Base-by-base conservation (phyloP, 2,329 filamentous ascomycete genomes). In the Aspergillus piperis region DNA sequence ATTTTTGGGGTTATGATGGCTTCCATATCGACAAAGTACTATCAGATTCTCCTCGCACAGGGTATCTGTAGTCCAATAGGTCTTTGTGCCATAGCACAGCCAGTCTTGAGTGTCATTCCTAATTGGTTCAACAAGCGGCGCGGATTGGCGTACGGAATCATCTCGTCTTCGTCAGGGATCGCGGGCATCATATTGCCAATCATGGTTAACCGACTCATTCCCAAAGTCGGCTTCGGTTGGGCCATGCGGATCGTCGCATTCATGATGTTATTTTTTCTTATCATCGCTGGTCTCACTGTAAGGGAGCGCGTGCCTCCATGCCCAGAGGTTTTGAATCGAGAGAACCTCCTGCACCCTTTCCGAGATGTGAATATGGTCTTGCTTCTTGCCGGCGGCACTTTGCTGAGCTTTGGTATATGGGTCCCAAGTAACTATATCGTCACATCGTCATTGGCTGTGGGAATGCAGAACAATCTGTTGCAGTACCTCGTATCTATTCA, bases 1-100 rank as follows among this genome's bases (percentile, higher is more conserved):
- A 81, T 86, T 56, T 83, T 86, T 57, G 83, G 83, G 3, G 72
- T 86, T 23, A 86, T 86, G 83, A 86, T 86, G 84, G 75, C 82
- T 2, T 82, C 79, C 19, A 72, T 86, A 5, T 81, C 80, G 17
- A 79, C 69, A 0, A 72, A 84, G 61, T 84, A 84, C 69, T 84
- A 81, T 62, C 82, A 84, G 58, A 79, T 84, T 62, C 73, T 84
- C 38, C 78, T 84, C 7, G 74, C 81, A 1, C 83, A 85, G 64
- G 80, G 79, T 3, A 67, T 84, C 0, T 83, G 80, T 66, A 79
- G 78, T 27, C 76, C 80, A 36, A 76, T 81, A 48, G 81, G 81
- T 0, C 74, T 81, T 8, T 75, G 75, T 13, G 71, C 80, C 58
- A 74, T 83, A 58, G 82, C 82, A 68, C 80, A 78, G 54, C 77